Base-by-base conservation (phyloP, 306 rosid genomes). In the Gastrolobium villosum region DNA sequence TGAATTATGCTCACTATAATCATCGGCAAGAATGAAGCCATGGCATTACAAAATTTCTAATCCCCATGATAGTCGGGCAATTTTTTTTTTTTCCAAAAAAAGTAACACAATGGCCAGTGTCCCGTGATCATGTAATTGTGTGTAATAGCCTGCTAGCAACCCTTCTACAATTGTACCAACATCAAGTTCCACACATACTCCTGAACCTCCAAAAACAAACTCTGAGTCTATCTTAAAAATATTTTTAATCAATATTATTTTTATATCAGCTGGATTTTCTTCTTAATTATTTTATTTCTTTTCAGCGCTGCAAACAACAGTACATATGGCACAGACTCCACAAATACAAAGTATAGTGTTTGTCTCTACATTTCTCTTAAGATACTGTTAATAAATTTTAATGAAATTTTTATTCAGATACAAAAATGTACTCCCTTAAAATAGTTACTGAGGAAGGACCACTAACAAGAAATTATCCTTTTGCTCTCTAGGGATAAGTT, bases 111-210 rank as follows among this genome's bases (percentile, higher is more conserved):
- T n/a, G n/a, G n/a, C n/a, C n/a, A n/a, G n/a, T n/a, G n/a, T n/a
- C n/a, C n/a, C n/a, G 60, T 82, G 44, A 32, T 43, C 75, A 68
- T 57, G 54, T 70, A 67, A n/a, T n/a, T 79, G 39, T 55, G 9
- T 81, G 36, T 87, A n/a, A 53, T 90, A 94, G 97, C 85, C 90
- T 65, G 78, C 92, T 83, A 76, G 82, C 72, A 84, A 87, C 77
- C 94, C 90, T 49, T 80, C 90, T 52, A 54, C 63, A 67, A 54
- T 89, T 45, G 84, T 81, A 52, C 79, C 91, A 55, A 69, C 84
- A 8, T 77, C 93, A 75, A 83, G 65, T 76, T 70, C 94, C 35
- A 11, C 83, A 64, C 84, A n/a, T 28, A n/a, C 62, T 28, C 62
- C 62, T 55, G 62, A 55, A 28, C 44, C 84, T 76, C 87, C 87